Conservation (phyloP, 176 grass and related monocot genomes). For the Triticum timopheevii region DNA sequence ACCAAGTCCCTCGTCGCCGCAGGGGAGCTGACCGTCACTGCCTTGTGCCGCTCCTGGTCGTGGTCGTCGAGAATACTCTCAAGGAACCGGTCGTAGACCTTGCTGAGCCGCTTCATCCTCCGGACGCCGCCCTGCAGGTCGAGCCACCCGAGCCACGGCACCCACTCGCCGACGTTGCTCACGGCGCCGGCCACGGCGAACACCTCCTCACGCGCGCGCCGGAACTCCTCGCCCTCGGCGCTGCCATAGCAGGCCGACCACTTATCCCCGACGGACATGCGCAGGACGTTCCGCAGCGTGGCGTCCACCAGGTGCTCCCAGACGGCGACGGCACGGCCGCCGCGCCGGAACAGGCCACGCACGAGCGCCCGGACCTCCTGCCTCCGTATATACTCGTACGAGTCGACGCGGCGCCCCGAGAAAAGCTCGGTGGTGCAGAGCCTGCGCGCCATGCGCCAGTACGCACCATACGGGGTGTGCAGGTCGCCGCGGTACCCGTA, state of each 20-base stretch:
- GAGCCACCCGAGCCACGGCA: constrained; percentile 41
- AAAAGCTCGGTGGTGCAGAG: constrained; percentile 61
- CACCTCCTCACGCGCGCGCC: constrained; percentile 44
- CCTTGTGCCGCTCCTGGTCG: not conserved
- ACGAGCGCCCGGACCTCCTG: constrained; percentile 42
- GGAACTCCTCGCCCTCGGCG: constrained; percentile 47
- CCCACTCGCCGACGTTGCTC: constrained; percentile 51
- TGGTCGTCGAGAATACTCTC: constrained; percentile 49
- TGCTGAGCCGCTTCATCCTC: constrained; percentile 44
- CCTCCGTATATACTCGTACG: constrained; percentile 37
- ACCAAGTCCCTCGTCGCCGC: constrained; percentile 34
- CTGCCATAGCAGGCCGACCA: constrained; percentile 26
- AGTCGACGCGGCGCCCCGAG: constrained; percentile 39
- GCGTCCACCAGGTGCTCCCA: constrained; percentile 30
- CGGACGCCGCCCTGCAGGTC: constrained; percentile 44
- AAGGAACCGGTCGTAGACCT: constrained; percentile 40
- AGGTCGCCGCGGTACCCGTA: constrained; percentile 55
- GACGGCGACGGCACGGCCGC: not conserved
- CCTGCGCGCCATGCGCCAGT: constrained; percentile 56
- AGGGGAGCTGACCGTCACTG: not conserved
- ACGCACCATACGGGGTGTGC: constrained; percentile 49
- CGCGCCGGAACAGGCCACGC: not conserved
- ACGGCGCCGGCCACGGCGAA: constrained; percentile 47
- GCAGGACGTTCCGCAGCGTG: constrained; percentile 47
- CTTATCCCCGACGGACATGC: constrained; percentile 56